Base-by-base conservation (phyloP, 2,329 filamentous ascomycete genomes). In the Monosporascus sp. region DNA sequence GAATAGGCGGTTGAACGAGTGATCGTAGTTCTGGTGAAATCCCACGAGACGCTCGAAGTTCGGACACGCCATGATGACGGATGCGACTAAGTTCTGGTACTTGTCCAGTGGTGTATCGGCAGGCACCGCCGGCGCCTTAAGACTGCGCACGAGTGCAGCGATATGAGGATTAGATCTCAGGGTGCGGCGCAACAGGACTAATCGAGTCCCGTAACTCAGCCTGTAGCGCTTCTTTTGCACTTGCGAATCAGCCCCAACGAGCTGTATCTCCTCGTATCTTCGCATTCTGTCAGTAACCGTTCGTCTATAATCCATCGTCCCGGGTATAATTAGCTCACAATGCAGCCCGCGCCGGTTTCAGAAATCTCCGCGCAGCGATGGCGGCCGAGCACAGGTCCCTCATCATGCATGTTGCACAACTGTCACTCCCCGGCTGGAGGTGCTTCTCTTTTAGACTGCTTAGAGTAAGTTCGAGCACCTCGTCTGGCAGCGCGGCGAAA, bases 361-460 rank as follows among this genome's bases (percentile, higher is more conserved):
- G 71, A 70, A 80, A 79, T 60, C 78, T 83, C 56, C 74, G 75
- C 17, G 76, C 79, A 38, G 74, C 72, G 11, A 82, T 53, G 11
- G 77, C 73, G 41, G 85, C 64, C 43, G 75, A 76, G 59, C 76
- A 80, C 31, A 79, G 68, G 60, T 87, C 83, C 48, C 84, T 75
- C 80, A 84, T 84, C 79, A 81, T 85, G 65, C 84, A 86, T 19
- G 84, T 86, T 17, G 82, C 76, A 63, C 84, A 86, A 66, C 81
- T 84, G 36, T 69, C 68, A 57, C 76, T 79, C 3, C 69, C 69
- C 16, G 68, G 62, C 7, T 66, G 68, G 14, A 85, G 63, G 62
- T 87, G 84, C 16, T 76, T 64, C 38, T 72, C 69, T 62, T 76
- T 80, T 19, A 87, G 67, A 51, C 79, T 74, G 40, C 73, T 73